These are phyloP conservation scores for Heterobasidion parviporum DNA, from an alignment of 1,284 basidiomycete genomes.

Conservation along the genomic window DNA sequence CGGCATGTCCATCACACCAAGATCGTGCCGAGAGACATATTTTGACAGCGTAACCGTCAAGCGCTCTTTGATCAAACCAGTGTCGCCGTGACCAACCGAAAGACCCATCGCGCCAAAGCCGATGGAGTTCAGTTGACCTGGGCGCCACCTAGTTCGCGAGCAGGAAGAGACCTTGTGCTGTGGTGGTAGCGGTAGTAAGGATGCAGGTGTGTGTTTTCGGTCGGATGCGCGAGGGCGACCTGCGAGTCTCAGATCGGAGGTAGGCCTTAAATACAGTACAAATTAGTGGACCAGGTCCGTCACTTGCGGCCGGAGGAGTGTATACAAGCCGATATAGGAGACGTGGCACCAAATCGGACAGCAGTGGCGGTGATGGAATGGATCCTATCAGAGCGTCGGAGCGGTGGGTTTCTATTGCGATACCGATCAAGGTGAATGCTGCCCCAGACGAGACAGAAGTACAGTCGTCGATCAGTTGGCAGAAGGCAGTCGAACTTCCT, in stretches of 20 bases:
- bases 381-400: neutral
- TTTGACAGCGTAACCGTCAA: constrained; percentile 8
- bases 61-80: constrained; percentile 17
- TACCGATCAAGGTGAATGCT: neutral
- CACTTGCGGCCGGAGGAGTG: neutral
- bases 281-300: neutral
- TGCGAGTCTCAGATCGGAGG: neutral
- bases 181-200: neutral
- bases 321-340: neutral
- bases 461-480: neutral
- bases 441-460: neutral
- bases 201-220: no score
- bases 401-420: neutral
- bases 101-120: constrained; percentile 22
- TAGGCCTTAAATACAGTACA: neutral
- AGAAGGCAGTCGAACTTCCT: neutral
- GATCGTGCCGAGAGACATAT: neutral
- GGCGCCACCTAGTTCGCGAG: constrained; percentile 17
- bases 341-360: neutral
- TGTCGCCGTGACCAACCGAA: constrained; percentile 15
- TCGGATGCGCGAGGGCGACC: neutral
- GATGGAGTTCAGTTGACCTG: constrained; percentile 15
- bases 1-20: constrained; percentile 9
- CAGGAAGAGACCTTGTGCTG: constrained; percentile 6
- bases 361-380: neutral